Evolutionary conservation across 75 land plant genomes (phyloP), one percentile per base, ranked within the genome.

Genomic region (Selaginella tamariscina): DNA sequence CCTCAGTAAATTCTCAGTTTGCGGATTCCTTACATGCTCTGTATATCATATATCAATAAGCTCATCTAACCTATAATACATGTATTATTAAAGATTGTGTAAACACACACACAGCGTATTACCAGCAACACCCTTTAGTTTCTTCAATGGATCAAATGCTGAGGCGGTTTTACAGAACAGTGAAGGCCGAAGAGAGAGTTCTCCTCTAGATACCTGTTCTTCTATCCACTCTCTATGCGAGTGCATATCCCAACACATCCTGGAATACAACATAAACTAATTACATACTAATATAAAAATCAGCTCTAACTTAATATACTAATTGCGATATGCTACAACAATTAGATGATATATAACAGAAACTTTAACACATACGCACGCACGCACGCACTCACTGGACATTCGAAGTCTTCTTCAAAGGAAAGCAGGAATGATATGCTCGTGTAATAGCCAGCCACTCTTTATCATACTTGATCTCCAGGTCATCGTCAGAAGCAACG

Each of bases 391-490:
- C 33, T 30, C 62, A 83, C 85, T 76, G 65, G 21, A 80, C 70
- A 26, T 70, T 69, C 29, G 75, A 62, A 56, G 65, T 55, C 31
- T 44, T 71, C 21, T 74, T 80, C 59, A 86, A 73, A 59, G 98
- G 98, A 8, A 93, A 79, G 70, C 73, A 24, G 59, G 80, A 70
- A 67, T 89, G 81, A 65, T 78, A 89, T 24, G 73, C 83, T 56
- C 82, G 71, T 23, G 84, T 89, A 57, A 93, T 93, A 54, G 95
- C 86, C 27, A 93, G 78, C 98, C 98, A 93, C 71, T 93, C 98
- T 75, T 93, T 94, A 76, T 93, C 96, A 77, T 86, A 85, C 32
- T 44, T 70, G 65, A 93, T 70, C 59, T 93, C 88, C 75, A 73
- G 73, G 22, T 90, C 84, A 66, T 84, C 91, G 56, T 77, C 80